phyloP scores from a whole-genome alignment of 306 rosid species.

The Nissolia schottii region DNA sequence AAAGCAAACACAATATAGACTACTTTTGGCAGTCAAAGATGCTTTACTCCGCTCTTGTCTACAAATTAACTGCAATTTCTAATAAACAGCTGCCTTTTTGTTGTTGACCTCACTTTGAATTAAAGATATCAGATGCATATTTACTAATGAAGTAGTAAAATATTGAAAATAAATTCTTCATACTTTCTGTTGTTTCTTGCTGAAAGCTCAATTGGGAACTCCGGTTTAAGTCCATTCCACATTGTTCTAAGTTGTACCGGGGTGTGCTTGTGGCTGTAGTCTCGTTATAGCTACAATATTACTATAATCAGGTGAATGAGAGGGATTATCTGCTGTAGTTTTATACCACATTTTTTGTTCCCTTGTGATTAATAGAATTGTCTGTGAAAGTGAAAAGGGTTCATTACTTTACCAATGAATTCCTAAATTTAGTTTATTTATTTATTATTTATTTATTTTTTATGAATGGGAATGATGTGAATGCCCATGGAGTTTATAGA shows the following conservation, averaged over 20 bases:
- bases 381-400: no score
- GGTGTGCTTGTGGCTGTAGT: neutral
- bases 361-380: no score
- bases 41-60: neutral
- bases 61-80: neutral
- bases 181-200: neutral
- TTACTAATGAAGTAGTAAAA: neutral
- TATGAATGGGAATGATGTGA: no score
- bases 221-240: neutral
- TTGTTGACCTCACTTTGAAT: slow-evolving; percentile 4
- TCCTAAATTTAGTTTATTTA: no score
- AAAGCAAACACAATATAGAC: neutral
- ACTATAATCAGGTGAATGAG: neutral
- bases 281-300: neutral
- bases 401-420: no score
- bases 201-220: neutral
- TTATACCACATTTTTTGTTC: no score
- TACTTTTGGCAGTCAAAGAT: neutral
- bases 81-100: slow-evolving; percentile 1
- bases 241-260: neutral
- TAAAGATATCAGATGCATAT: neutral
- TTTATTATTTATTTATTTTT: no score
- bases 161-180: neutral
- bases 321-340: neutral
- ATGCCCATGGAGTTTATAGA: no score